These are phyloP conservation scores for Botryotinia calthae DNA, from an alignment of 2,329 filamentous ascomycete species.

Conservation along the genomic window DNA sequence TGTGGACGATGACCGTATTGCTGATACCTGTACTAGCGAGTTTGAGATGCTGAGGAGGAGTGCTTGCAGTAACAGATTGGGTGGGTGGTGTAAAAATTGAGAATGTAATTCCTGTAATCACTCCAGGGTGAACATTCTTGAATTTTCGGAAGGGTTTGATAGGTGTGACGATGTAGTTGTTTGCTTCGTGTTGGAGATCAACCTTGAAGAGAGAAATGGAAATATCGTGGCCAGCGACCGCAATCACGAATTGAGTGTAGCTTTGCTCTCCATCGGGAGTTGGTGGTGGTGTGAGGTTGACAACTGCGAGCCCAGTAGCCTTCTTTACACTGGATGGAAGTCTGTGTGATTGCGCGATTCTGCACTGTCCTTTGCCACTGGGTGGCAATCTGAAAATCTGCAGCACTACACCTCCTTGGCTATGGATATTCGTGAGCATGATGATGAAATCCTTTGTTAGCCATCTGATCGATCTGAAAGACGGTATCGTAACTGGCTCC, in stretches of 20 bases:
- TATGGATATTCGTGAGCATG: constrained; percentile 57
- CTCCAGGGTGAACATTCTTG: constrained; percentile 53
- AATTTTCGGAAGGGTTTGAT: constrained; percentile 54
- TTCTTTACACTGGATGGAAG: constrained; percentile 69
- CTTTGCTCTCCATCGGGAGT: constrained; percentile 50
- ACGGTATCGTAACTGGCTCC: constrained; percentile 45
- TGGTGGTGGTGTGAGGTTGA: constrained; percentile 59
- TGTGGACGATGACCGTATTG: constrained; percentile 40
- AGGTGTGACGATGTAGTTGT: constrained; percentile 51
- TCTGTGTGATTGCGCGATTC: constrained; percentile 51
- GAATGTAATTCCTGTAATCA: constrained; percentile 59
- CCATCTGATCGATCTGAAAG: constrained; percentile 59
- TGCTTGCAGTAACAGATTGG: constrained; percentile 33
- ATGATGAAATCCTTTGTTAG: constrained; percentile 57
- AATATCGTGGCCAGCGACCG: constrained; percentile 75
- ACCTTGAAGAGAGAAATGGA: constrained; percentile 77
- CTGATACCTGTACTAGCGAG: constrained; percentile 38
- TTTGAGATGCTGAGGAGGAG: constrained; percentile 36
- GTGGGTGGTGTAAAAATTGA: constrained; percentile 43
- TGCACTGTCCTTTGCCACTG: constrained; percentile 41
- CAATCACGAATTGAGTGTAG: constrained; percentile 75
- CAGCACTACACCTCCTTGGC: constrained; percentile 55
- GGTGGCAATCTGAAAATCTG: constrained; percentile 50
- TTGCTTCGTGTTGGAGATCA: constrained; percentile 56
- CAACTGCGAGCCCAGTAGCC: constrained; percentile 75